A percentile compares a stretch with the other conserved stretches of the same genome.
phyloP scores from a whole-genome alignment of 768 basidiomycete genomes.

The Boletus rex-veris region DNA sequence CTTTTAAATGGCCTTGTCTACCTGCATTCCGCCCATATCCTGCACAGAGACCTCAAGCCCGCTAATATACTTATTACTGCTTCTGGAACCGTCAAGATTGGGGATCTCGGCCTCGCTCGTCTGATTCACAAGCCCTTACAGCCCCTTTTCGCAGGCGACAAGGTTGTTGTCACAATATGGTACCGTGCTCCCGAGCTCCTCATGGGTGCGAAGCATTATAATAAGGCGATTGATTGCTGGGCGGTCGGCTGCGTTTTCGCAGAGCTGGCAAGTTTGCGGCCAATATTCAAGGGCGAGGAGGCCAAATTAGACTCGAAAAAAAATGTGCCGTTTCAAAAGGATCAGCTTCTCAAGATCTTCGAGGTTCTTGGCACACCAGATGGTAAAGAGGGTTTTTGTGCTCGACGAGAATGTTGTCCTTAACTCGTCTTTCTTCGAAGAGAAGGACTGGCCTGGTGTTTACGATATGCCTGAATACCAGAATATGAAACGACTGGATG shows the following conservation, averaged over 20 bases:
- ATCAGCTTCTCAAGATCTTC: conserved; percentile 94
- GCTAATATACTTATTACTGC: conserved; percentile 97
- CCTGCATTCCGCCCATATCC: conserved; percentile 90
- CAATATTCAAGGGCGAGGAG: conserved; percentile 99
- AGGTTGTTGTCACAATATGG: conserved; percentile 99
- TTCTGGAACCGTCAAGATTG: conserved; percentile 89
- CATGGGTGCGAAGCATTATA: conserved; percentile 96
- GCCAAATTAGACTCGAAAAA: conserved; percentile 97
- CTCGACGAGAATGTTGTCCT: neutral
- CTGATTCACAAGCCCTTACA: conserved; percentile 90
- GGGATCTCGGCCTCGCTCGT: conserved; percentile 94
- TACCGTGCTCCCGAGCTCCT: conserved; percentile 96
- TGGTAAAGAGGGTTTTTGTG: conserved; percentile 39
- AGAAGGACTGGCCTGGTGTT: conserved; percentile 84
- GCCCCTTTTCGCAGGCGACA: conserved; percentile 89
- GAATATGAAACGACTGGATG: conserved; percentile 75
- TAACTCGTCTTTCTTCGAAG: conserved; percentile 38
- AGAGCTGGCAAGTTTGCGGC: conserved; percentile 87
- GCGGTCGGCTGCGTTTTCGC: conserved; percentile 98
- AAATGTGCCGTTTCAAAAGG: conserved; percentile 94
- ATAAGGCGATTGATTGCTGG: conserved; percentile 96
- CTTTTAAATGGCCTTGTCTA: conserved; percentile 92
- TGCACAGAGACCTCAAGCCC: conserved; percentile 97
- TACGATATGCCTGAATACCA: conserved; percentile 85
- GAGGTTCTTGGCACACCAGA: conserved; percentile 90